Evolutionary conservation across 1,139 yeast genomes (phyloP), one percentile per base, ranked within the genome.

Genomic region (Yamadazyma spencermartinsiae): DNA sequence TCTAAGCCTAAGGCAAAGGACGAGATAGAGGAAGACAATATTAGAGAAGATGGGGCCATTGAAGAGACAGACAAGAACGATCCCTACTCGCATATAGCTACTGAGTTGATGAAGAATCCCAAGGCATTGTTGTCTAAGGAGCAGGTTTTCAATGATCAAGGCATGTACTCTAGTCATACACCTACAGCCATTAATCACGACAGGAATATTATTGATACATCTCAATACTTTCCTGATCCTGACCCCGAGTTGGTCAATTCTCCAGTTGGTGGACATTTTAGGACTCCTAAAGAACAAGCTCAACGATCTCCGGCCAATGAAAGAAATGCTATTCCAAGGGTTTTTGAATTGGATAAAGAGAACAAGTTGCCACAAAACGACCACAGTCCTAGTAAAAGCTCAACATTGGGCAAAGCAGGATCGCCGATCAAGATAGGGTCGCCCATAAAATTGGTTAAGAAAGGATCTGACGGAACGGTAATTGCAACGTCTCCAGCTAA

Each of bases 351-450:
- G 13, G 25, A 37, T 20, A 40, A 40, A 18, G 42, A 40, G 27
- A 43, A 43, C 19, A 33, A 23, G 17, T 38, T 41, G 7, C 44
- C 46, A n/a, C 8, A 17, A n/a, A 12, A 28, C 1, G 29, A 18
- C 16, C 16, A 23, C n/a, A 43, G 25, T 17, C 19, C 27, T 10
- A 9, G 17, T 16, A 17, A 16, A 12, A 9, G 8, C 25, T 5
- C 31, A 5, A 4, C 17, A 11, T 4, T 10, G 5, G 38, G 40
- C 17, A 43, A 35, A 26, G 38, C 42, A 19, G 36, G 44, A 8
- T 40, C 61, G 17, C 68, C 73, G 3, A 70, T 71, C 32, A 70
- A 71, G 46, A 67, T 70, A 39, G 64, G 66, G 5, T 65, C 72
- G 2, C 76, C 76, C 1, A 55, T 68, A 23, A 48, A 59, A 40